Evolutionary conservation across 108 stramenopile genomes (phyloP).

Genomic region (Cyclotella sp.): DNA sequence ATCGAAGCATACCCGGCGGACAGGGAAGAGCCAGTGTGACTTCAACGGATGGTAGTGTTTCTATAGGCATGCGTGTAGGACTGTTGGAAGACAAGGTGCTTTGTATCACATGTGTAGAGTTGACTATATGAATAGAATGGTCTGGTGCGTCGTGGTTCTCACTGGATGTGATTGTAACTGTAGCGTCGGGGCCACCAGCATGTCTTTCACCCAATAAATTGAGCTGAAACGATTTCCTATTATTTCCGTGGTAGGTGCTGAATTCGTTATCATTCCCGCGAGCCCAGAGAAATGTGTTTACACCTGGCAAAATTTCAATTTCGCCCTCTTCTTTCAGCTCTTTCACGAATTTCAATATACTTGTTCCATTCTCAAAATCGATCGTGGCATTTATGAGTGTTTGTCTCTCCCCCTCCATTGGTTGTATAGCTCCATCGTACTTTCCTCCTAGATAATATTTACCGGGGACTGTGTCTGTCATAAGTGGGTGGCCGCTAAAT

Average conservation of each 20-base stretch:
- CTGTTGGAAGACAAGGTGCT: too few species aligned
- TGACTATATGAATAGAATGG: too few species aligned
- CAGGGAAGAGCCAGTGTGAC: not conserved
- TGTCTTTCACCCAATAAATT: not conserved
- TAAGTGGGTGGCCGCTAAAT: slow-evolving; percentile 7
- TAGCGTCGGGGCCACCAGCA: not conserved
- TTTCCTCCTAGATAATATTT: slow-evolving; percentile 56
- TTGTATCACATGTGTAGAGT: too few species aligned
- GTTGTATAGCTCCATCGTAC: slow-evolving; percentile 31
- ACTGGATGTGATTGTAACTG: not conserved
- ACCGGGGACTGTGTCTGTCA: not conserved
- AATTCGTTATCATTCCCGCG: slow-evolving; percentile 37
- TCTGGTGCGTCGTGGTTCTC: too few species aligned
- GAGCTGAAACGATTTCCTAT: not conserved
- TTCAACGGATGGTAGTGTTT: not conserved
- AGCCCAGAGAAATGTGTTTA: slow-evolving; percentile 54
- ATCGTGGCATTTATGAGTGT: slow-evolving; percentile 63
- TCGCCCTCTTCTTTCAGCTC: slow-evolving; percentile 56
- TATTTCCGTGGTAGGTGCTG: not conserved
- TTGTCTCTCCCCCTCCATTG: slow-evolving; percentile 44
- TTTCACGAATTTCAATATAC: slow-evolving; percentile 64
- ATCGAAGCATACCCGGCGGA: not conserved
- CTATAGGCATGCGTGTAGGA: not conserved
- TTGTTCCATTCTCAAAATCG: slow-evolving; percentile 38
- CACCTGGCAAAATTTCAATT: slow-evolving; percentile 39